Base-by-base conservation (phyloP, 2,329 filamentous ascomycete genomes). In the Incumbomyces lentus region DNA sequence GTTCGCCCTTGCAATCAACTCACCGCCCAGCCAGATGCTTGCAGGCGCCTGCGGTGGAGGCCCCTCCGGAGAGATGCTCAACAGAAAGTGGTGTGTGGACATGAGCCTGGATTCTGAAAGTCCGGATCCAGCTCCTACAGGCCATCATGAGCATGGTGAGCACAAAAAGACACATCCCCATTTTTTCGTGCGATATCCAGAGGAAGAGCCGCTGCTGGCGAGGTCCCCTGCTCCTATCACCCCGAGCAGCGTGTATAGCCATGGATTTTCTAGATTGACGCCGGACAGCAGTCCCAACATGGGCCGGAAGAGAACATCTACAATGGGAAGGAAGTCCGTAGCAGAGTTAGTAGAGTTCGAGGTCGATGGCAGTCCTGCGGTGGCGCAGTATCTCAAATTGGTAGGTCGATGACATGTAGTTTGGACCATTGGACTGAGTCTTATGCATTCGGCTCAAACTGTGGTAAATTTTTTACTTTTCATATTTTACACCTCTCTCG, bases 1-100 rank as follows among this genome's bases (percentile, higher is more conserved):
- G 2, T 88, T 89, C 56, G 70, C 79, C 0, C 64, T 88, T 0
- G 81, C 83, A 1, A 69, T 89, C 44, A 87, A 87, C 58, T 75
- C 70, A 19, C 77, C 77, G 0, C 71, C 73, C 0, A 72, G 67
- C 5, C 59, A 68, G 2, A 62, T 67, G 2, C 54, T 81, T n/a
- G 65, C 68, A 0, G 78, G 78, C 0, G 71, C 68, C 6, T 79
- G 76, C 56, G 78, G 75, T 1, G 70, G 66, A 11, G 78, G 76
- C 0, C 76, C 76, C 0, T 63, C 66, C 13, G 71, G 72, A 0
- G 60, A 65, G 12, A 69, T 78, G 49, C 69, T 75, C 35, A 62
- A 61, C 18, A 66, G 68, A 35, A 62, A 64, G 33, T 73, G 68
- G 64, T 62, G 62, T 49, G 64, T 73, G 16, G 58, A 61, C 6